Conservation (phyloP, 257 asterid genomes). For the Lycium barbarum region DNA sequence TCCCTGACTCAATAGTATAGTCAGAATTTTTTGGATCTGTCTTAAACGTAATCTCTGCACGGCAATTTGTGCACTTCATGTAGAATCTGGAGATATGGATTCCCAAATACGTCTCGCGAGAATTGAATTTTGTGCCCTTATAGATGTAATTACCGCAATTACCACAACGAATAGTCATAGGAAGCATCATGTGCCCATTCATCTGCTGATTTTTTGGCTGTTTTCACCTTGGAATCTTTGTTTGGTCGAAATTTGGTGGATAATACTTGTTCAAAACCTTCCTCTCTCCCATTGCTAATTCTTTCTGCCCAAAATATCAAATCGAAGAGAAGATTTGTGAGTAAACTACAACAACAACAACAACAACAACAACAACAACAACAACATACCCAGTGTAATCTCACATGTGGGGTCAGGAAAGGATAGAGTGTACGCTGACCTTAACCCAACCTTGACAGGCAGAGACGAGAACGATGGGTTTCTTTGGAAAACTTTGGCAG, state of each 20-base stretch:
- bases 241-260: conserved; percentile 94
- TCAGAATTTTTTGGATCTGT: conserved; percentile 95
- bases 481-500: too few relatives aligned
- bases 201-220: conserved; percentile 72
- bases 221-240: conserved; percentile 83
- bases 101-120: conserved; percentile 24
- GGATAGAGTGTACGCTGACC: too few relatives aligned
- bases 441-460: too few relatives aligned
- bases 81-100: conserved; percentile 35
- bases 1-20: conserved; percentile 39
- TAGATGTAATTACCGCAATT: conserved; percentile 87
- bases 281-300: conserved; percentile 76
- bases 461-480: too few relatives aligned
- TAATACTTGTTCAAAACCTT: conserved; percentile 89
- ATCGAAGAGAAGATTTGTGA: too few relatives aligned
- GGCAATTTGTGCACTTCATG: conserved; percentile 86
- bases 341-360: too few relatives aligned
- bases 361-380: too few relatives aligned
- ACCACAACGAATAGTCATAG: conserved; percentile 53
- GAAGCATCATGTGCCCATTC: too few relatives aligned
- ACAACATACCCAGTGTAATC: too few relatives aligned
- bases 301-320: neutral
- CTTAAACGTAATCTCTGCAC: conserved; percentile 83
- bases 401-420: too few relatives aligned
- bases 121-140: conserved; percentile 86